These are phyloP conservation scores for Pythium phragmitis DNA, from an alignment of 352 stramenopile genomes.

Conservation along the genomic window DNA sequence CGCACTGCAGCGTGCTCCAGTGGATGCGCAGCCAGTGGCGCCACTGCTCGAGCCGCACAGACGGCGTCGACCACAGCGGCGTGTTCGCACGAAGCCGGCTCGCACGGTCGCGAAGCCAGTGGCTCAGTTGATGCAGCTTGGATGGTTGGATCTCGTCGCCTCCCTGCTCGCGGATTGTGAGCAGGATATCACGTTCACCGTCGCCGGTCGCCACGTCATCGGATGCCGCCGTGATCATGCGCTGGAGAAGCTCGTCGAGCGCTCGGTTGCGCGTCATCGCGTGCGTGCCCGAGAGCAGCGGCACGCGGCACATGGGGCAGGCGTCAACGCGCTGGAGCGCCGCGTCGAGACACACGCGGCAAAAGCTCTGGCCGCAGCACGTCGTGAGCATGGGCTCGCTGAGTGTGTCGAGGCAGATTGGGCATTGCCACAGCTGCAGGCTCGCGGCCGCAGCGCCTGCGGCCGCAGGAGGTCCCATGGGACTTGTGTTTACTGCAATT, in stretches of 20 bases:
- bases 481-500: background rate
- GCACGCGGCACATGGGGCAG: slow-evolving; percentile 57
- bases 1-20: slow-evolving; percentile 50
- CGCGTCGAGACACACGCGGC: slow-evolving; percentile 44
- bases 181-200: slow-evolving; percentile 23
- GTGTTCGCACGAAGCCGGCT: background rate
- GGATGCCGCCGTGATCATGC: slow-evolving; percentile 9
- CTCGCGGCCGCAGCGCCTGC: slow-evolving; percentile 5
- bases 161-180: slow-evolving; percentile 16
- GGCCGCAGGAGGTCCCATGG: background rate
- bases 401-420: slow-evolving; percentile 55
- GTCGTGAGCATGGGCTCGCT: slow-evolving; percentile 46
- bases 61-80: background rate
- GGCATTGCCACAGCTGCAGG: slow-evolving; percentile 40
- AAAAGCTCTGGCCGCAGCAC: slow-evolving; percentile 73
- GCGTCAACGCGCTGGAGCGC: slow-evolving; percentile 41
- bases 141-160: background rate
- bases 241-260: slow-evolving; percentile 39
- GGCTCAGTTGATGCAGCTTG: background rate
- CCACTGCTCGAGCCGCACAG: slow-evolving; percentile 36
- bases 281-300: slow-evolving; percentile 43
- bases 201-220: background rate
- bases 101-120: background rate
- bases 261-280: slow-evolving; percentile 53
- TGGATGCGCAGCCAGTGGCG: slow-evolving; percentile 55